Evolutionary conservation across 2,329 filamentous ascomycete species (phyloP), one percentile per base, ranked within the genome.

Genomic region (Colletotrichum sp.): DNA sequence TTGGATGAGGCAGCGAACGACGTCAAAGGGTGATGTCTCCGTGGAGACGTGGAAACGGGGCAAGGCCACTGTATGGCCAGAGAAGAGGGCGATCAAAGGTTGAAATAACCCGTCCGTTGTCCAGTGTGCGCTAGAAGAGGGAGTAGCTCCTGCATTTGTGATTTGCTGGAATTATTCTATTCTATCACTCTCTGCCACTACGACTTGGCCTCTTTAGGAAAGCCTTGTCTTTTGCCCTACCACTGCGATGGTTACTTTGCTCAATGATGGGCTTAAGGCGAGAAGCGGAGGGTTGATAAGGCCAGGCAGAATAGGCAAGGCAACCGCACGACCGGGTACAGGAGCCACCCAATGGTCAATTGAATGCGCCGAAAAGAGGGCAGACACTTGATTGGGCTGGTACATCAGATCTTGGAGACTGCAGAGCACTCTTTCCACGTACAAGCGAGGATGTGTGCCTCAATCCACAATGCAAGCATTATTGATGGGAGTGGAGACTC

Each of bases 261-360:
- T 59, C 14, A n/a, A 63, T 8, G 13, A 30, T 4, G 32, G 63
- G 38, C 13, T 48, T 4, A 2, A n/a, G 3, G 16, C 12, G 8
- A 0, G 34, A 4, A 6, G 4, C 7, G 21, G 6, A 9, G 28
- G 66, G 8, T 32, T 61, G 63, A 61, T 68, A 61, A n/a, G 28
- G 30, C n/a, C 6, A 71, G 69, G 62, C 55, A 68, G 69, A 10
- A 68, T 21, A 5, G 28, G 28, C 26, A 61, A 72, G 63, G 69
- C 69, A 72, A 61, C 36, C 43, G 43, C 10, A 48, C 43, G 43
- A 48, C 2, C 18, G 18, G 43, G n/a, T n/a, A 48, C 43, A 48
- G 0, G 5, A 48, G 1, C 38, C 18, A 26, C 24, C 24, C 26
- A 5, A 1, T 43, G 30, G 43, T 16, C 12, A 56, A 18, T 21